Evolutionary conservation across 768 basidiomycete species (phyloP), one percentile per base, ranked within the genome.

Genomic region (Tulasnella sp.): DNA sequence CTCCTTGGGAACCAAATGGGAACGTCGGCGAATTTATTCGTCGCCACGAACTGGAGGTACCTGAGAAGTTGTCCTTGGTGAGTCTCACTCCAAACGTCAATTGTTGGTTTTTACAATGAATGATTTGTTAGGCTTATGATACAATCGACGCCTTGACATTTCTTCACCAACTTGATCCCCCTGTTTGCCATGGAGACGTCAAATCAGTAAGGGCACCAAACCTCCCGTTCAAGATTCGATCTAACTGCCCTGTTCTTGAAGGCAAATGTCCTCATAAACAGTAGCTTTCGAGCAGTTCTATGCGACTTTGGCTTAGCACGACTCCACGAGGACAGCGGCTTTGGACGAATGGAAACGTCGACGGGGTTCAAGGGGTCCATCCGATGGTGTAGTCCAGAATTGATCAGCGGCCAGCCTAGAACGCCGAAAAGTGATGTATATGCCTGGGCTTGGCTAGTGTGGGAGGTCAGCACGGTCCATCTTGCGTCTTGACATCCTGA

Each of bases 321-420:
- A n/a, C 31, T 42, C 9, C 10, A 38, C 16, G 75, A 48, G 31
- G 75, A 76, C 12, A 48, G 36, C 10, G 36, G 46, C 12, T 38
- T 38, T 48, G 27, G 36, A 38, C 8, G 44, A 31, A 18, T 76
- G 10, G 38, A 46, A 27, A 76, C 75, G 36, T 48, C 75, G 5
- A 48, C 34, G 36, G 75, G 75, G 4, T 76, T 76, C 44, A 76
- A 76, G 24, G 75, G 75, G 38, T 76, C 75, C 0, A 76, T 76
- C 3, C 42, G 46, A 3, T 76, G 52, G 46, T 76, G 75, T n/a
- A 76, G 75, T 58, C 75, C 75, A 14, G 75, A 76, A n/a, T 36
- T 76, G n/a, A 39, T 76, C 42, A 48, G 58, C n/a, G 75, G 75
- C 19, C 46, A 76, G 10, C 52, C 75, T 4, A 48, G 75, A n/a